These are phyloP conservation scores for Pythium coloratum DNA, from an alignment of 352 stramenopile species.

Conservation along the genomic window DNA sequence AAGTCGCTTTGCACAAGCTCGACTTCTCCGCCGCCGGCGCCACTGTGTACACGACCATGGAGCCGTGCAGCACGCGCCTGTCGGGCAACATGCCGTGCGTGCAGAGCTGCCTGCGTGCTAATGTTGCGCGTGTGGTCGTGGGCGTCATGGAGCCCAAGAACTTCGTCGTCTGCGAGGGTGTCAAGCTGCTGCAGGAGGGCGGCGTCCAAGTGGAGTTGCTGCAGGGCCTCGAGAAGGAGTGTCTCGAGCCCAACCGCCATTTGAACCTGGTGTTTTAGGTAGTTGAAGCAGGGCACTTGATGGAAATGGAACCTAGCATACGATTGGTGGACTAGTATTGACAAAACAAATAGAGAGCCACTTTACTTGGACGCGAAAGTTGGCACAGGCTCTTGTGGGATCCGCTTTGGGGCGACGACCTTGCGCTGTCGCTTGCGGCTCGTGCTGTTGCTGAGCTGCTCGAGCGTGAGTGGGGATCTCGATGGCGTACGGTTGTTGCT, in stretches of 20 bases:
- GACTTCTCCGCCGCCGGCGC: constrained; percentile 55
- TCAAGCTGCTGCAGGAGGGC: constrained; percentile 63
- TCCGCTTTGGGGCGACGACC: constrained; percentile 44
- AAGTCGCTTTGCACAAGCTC: constrained; percentile 84
- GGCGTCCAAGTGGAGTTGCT: constrained; percentile 75
- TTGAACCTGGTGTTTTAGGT: constrained; percentile 59
- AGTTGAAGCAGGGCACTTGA: not conserved
- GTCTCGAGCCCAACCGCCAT: constrained; percentile 71
- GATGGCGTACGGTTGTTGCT: constrained; percentile 4
- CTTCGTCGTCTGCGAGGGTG: constrained; percentile 85
- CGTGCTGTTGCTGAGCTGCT: constrained; percentile 15
- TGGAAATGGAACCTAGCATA: not conserved
- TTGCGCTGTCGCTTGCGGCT: constrained; percentile 63
- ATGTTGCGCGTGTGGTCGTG: constrained; percentile 72
- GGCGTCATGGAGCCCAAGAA: constrained; percentile 86
- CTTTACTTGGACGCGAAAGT: not conserved
- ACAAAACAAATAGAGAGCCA: not conserved
- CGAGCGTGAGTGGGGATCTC: constrained; percentile 17
- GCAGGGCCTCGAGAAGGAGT: constrained; percentile 69
- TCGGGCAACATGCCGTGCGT: constrained; percentile 85
- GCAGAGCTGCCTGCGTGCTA: constrained; percentile 69
- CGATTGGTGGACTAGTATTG: not conserved
- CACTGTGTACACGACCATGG: constrained; percentile 91
- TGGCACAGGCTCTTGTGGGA: constrained; percentile 31
- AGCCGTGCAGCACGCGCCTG: constrained; percentile 86